These are phyloP conservation scores for Colletotrichum horii DNA, from an alignment of 2,329 filamentous ascomycete species.

Conservation along the genomic window DNA sequence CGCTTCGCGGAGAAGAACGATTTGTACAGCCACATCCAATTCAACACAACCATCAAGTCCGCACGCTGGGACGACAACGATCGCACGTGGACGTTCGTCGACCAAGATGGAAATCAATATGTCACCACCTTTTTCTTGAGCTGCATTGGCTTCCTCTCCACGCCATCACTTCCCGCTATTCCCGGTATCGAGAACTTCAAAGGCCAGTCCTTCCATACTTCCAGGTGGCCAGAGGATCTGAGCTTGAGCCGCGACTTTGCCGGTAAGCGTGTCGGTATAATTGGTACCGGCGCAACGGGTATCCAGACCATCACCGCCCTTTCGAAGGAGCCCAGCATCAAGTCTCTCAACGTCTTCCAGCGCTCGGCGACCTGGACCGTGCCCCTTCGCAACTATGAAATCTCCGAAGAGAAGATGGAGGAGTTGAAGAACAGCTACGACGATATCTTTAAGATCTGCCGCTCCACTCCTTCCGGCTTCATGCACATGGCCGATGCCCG, in stretches of 20 bases:
- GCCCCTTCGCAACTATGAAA: slow-evolving; percentile 38
- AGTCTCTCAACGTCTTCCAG: slow-evolving; percentile 36
- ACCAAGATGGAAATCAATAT: neutral
- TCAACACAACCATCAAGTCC: neutral
- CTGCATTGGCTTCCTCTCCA: slow-evolving; percentile 27
- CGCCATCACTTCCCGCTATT: slow-evolving; percentile 38
- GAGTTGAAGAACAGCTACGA: slow-evolving; percentile 38
- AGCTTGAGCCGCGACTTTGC: slow-evolving; percentile 14
- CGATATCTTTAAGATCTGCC: slow-evolving; percentile 31
- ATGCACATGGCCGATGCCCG: slow-evolving; percentile 32
- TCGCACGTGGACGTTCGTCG: neutral
- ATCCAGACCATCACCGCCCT: slow-evolving; percentile 34
- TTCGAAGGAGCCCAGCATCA: slow-evolving; percentile 28
- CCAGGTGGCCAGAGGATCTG: slow-evolving; percentile 20
- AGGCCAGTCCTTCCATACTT: slow-evolving; percentile 23
- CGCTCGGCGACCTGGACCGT: slow-evolving; percentile 42
- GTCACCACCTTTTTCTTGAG: neutral
- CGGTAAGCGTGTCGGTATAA: slow-evolving; percentile 32
- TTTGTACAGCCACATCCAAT: neutral
- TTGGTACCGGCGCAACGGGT: slow-evolving; percentile 36
- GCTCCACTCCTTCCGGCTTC: slow-evolving; percentile 30
- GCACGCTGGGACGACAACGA: neutral
- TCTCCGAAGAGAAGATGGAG: slow-evolving; percentile 40
- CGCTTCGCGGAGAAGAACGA: neutral
- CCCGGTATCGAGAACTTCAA: slow-evolving; percentile 25